phyloP scores from a whole-genome alignment of 768 basidiomycete genomes.

The Boletus tomentosulus region DNA sequence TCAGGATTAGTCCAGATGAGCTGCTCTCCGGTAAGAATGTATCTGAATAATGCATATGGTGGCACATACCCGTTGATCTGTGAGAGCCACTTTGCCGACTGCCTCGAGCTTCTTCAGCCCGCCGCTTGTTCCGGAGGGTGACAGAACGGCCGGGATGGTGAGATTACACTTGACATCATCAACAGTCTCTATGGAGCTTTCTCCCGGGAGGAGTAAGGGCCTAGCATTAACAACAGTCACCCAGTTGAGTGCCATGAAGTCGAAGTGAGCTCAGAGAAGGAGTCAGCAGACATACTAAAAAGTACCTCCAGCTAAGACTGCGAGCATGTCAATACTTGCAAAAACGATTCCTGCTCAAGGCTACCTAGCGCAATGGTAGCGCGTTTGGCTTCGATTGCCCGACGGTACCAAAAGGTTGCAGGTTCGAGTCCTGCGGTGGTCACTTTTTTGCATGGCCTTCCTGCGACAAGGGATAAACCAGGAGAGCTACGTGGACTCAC shows the following conservation, averaged over 20 bases:
- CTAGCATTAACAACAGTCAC: conserved; percentile 54
- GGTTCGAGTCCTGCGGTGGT: conserved; percentile 95
- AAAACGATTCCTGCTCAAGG: conserved; percentile 28
- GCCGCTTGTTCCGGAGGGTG: conserved; percentile 48
- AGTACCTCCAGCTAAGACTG: not conserved
- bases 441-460: conserved; percentile 34
- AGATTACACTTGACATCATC: conserved; percentile 59
- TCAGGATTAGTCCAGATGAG: conserved; percentile 54
- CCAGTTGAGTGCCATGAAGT: conserved; percentile 75
- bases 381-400: conserved; percentile 88
- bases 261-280: not conserved
- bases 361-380: conserved; percentile 93
- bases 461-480: too few species aligned
- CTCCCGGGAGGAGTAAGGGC: conserved; percentile 62
- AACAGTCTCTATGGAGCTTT: conserved; percentile 53
- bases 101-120: conserved; percentile 56
- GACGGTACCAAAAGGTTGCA: conserved; percentile 88
- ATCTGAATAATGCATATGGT: not conserved
- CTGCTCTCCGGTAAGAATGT: conserved; percentile 33
- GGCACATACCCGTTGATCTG: conserved; percentile 64
- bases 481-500: too few species aligned
- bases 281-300: not conserved
- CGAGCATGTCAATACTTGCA: not conserved
- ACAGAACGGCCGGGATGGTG: conserved; percentile 50
- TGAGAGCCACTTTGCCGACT: conserved; percentile 56